phyloP scores from a whole-genome alignment of 306 rosid genomes.

The Inga leiocalycina region DNA sequence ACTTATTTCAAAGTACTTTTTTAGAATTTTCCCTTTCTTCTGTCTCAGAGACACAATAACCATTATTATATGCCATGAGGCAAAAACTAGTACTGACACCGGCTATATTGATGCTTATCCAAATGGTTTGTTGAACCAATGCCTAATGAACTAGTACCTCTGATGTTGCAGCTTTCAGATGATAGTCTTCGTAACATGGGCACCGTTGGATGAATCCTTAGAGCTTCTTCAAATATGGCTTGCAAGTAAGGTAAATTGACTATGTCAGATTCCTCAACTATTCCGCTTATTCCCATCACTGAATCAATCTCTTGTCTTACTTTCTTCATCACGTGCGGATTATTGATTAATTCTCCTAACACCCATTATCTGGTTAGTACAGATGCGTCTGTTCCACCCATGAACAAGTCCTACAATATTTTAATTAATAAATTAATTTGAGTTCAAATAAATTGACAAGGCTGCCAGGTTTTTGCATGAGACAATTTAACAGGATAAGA shows the following conservation, averaged over 20 bases:
- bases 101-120: no score
- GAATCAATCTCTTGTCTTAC: background rate
- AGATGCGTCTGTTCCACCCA: background rate
- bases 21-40: no score
- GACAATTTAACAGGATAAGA: no score
- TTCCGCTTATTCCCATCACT: background rate
- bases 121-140: no score
- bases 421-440: background rate
- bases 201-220: background rate
- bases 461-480: background rate
- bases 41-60: no score
- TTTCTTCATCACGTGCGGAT: background rate
- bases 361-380: background rate
- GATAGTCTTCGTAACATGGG: background rate
- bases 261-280: background rate
- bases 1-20: no score
- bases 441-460: no score
- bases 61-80: no score
- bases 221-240: background rate
- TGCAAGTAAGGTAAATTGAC: background rate
- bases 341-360: background rate
- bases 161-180: background rate
- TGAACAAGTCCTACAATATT: conserved; percentile 48
- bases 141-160: background rate
- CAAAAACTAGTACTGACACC: background rate